Percentiles rank a stretch among this genome's conserved stretches.
phyloP scores from a whole-genome alignment of 2,329 filamentous ascomycete species.

The Didymosphaeria variabile region DNA sequence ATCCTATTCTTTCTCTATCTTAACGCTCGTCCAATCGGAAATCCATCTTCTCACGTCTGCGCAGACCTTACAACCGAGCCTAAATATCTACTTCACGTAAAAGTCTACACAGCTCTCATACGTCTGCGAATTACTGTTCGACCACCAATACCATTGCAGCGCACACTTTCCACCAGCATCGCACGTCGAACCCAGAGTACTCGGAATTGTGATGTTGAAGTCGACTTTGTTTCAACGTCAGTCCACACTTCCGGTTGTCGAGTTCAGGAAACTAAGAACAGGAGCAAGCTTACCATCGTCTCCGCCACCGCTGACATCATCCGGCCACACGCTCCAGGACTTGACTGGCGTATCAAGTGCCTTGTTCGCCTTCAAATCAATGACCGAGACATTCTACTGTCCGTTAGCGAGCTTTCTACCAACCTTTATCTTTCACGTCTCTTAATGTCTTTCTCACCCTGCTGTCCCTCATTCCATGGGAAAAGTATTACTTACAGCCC shows the following conservation, averaged over 20 bases:
- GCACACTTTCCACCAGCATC: conserved; percentile 57
- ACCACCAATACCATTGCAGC: conserved; percentile 68
- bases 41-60: too few species aligned
- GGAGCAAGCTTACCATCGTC: conserved; percentile 4
- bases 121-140: conserved; percentile 61
- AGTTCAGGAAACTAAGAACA: background rate
- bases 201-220: conserved; percentile 61
- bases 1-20: too few species aligned
- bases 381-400: conserved; percentile 63
- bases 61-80: too few species aligned
- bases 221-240: conserved; percentile 17
- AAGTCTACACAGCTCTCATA: conserved; percentile 69
- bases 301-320: conserved; percentile 1
- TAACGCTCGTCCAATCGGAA: too few species aligned
- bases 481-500: conserved; percentile 35
- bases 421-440: conserved; percentile 31
- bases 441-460: conserved; percentile 16
- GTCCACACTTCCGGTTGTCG: background rate
- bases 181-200: conserved; percentile 53
- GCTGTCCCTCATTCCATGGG: too few species aligned
- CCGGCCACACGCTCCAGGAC: conserved; percentile 6
- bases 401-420: background rate
- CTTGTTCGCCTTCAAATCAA: conserved; percentile 59
- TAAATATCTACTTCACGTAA: conserved; percentile 6
- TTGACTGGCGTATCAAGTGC: conserved; percentile 51